A percentile compares a stretch with the other conserved stretches of the same genome.
Conservation (phyloP, 768 basidiomycete genomes). For the Mycena maculata region DNA sequence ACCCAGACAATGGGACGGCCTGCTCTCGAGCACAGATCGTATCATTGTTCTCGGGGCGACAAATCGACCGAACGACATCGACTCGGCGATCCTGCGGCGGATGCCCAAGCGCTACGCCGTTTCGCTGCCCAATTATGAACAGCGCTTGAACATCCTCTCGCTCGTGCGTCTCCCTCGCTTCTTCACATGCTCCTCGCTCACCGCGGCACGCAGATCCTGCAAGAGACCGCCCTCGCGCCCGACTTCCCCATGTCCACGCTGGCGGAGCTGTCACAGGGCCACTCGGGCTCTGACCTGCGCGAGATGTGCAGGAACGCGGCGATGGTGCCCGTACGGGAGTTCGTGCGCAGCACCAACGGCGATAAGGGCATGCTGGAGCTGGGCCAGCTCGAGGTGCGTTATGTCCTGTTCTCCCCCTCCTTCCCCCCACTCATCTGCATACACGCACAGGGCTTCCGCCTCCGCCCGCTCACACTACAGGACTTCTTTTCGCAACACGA, state of each 20-base stretch:
- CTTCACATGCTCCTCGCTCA: constrained; percentile 3
- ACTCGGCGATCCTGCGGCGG: constrained; percentile 87
- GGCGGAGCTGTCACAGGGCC: constrained; percentile 75
- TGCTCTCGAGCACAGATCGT: constrained; percentile 81
- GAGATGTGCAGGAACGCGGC: constrained; percentile 95
- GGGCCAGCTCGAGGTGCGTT: constrained; percentile 60
- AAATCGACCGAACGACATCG: constrained; percentile 94
- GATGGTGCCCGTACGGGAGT: constrained; percentile 91
- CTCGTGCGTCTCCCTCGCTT: constrained; percentile 61
- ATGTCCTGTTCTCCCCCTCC: background rate
- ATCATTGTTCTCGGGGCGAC: constrained; percentile 95
- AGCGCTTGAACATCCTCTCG: constrained; percentile 85
- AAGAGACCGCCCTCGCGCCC: constrained; percentile 75
- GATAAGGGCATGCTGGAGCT: constrained; percentile 57
- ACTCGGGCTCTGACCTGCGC: constrained; percentile 91
- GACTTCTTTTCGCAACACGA: constrained; percentile 65
- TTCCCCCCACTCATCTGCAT: background rate
- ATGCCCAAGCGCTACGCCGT: constrained; percentile 98
- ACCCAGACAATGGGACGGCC: constrained; percentile 91
- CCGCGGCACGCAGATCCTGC: constrained; percentile 75
- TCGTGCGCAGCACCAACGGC: constrained; percentile 65
- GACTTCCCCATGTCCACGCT: constrained; percentile 71
- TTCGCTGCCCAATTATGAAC: constrained; percentile 78
- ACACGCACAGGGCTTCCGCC: constrained; percentile 74
- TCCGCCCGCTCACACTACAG: constrained; percentile 75